These are phyloP conservation scores for Taiozyma sp. DNA, from an alignment of 1,139 yeast species.

Conservation along the genomic window DNA sequence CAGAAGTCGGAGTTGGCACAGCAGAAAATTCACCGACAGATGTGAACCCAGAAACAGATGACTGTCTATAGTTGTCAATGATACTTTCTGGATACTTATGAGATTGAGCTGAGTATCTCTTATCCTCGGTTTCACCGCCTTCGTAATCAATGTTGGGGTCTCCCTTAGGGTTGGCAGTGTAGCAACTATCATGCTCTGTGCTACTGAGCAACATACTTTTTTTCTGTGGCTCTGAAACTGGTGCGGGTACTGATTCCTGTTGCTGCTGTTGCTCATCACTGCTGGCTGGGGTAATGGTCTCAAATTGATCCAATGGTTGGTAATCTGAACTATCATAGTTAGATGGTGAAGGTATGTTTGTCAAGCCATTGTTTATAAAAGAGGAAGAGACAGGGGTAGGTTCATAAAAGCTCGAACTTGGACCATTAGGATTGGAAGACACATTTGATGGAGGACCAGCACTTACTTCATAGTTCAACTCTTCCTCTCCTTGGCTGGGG, in stretches of 20 bases:
- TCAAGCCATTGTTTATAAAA: neutral
- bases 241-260: neutral
- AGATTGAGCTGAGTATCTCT: constrained; percentile 7
- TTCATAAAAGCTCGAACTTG: constrained; percentile 18
- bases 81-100: constrained; percentile 22
- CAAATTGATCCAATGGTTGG: neutral
- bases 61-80: constrained; percentile 19
- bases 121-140: neutral
- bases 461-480: neutral
- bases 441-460: constrained; percentile 1
- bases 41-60: constrained; percentile 5
- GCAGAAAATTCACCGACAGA: neutral
- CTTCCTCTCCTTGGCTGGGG: neutral
- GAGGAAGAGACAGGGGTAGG: constrained; percentile 12
- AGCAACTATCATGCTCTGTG: neutral
- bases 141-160: constrained; percentile 4
- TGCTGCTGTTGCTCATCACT: constrained; percentile 3
- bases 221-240: neutral
- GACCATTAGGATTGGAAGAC: constrained; percentile 4
- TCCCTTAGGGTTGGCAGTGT: constrained; percentile 7
- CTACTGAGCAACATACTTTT: neutral
- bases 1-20: neutral
- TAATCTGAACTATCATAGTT: neutral
- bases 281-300: neutral
- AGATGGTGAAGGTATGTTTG: neutral